phyloP scores from a whole-genome alignment of 805 yeast genomes.

The Komagataella pseudopastoris region DNA sequence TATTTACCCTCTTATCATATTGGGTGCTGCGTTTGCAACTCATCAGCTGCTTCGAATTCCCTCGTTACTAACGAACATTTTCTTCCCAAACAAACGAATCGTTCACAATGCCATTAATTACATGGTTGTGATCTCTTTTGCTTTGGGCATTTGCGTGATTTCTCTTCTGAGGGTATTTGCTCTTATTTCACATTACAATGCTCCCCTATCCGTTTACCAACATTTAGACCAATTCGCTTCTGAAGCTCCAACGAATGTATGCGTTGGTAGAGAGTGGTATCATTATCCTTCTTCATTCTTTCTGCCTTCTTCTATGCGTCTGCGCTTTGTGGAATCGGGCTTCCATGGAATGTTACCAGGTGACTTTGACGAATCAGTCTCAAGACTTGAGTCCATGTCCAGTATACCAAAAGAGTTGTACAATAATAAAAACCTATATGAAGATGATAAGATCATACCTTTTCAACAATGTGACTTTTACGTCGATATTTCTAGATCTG shows the following conservation, averaged over 20 bases:
- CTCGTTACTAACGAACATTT: background rate
- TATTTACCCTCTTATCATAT: constrained; percentile 53
- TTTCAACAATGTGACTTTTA: constrained; percentile 51
- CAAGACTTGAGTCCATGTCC: constrained; percentile 22
- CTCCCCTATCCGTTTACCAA: constrained; percentile 54
- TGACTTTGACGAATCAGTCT: constrained; percentile 41
- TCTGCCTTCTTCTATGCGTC: constrained; percentile 46
- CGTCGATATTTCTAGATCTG: constrained; percentile 46
- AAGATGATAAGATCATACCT: constrained; percentile 36
- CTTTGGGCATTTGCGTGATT: constrained; percentile 10
- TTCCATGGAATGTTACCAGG: constrained; percentile 86
- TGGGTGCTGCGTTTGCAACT: constrained; percentile 38
- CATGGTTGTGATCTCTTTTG: background rate
- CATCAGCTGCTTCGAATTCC: background rate
- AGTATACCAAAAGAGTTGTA: constrained; percentile 38
- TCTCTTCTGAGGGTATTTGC: constrained; percentile 45
- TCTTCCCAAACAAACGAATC: background rate
- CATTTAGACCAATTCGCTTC: constrained; percentile 17
- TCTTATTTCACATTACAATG: constrained; percentile 51
- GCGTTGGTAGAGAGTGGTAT: constrained; percentile 95
- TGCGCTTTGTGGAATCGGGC: constrained; percentile 60
- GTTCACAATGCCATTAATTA: background rate
- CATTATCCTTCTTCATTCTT: constrained; percentile 84
- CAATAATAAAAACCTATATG: constrained; percentile 66
- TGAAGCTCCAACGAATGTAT: constrained; percentile 25